Evolutionary conservation across 2,329 filamentous ascomycete genomes (phyloP), one percentile per base, ranked within the genome.

Genomic region (Aspergillus eucalypticola): DNA sequence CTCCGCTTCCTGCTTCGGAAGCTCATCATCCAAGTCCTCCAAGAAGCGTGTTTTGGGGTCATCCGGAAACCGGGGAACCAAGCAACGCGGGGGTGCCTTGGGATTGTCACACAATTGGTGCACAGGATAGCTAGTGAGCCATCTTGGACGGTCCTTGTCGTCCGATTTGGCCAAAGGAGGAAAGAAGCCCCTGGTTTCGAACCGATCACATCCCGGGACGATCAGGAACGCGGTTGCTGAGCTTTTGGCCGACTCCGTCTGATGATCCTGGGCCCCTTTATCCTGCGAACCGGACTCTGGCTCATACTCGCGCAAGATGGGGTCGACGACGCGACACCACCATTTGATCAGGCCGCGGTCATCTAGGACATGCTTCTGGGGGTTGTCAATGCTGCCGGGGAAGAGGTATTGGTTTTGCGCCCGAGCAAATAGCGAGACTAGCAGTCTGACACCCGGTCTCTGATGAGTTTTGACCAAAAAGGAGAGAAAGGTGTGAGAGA

Each of bases 341-440:
- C 95, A 99, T 69, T 89, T 91, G 19, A 99, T 91, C 54, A 99
- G 80, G 0, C 90, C 91, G 32, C 92, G 84, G 69, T 99, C 95
- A 69, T 96, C 92, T 8, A 98, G 81, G 0, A 99, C 89, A 78
- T 99, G 95, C 73, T 99, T 99, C 2, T 86, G 85, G 17, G 78
- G 76, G 73, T 97, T 94, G 61, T 96, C 88, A 41, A 92, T 86
- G 70, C 94, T 98, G 0, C 92, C 92, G 0, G 95, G 93, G 72
- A 98, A 99, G 13, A 99, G 84, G 68, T 99, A 99, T 71, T 98
- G 95, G 54, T 89, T 88, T 73, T 98, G 95, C 0, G 95, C 88
- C 61, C 95, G 85, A 0, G 95, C 96, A 73, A 99, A 99, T 3
- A 99, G 83, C 57, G 92, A 97, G 27, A 99, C 82, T 11, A 96